Conservation (phyloP, 805 yeast genomes). For the Ogataea methanolica region DNA sequence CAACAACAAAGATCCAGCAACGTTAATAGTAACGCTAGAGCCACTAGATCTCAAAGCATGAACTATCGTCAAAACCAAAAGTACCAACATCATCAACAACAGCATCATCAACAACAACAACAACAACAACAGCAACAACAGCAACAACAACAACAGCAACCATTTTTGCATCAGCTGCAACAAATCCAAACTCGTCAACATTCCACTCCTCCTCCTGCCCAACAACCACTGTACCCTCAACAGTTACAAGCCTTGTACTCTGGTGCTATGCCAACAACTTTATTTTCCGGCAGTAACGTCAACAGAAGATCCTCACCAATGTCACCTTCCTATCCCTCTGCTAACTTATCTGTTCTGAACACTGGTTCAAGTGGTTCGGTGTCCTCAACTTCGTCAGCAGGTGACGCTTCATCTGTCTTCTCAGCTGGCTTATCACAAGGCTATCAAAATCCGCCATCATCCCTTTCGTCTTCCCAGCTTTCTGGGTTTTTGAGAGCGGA, state of each 20-base stretch:
- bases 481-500: neutral
- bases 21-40: neutral
- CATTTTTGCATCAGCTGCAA: neutral
- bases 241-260: neutral
- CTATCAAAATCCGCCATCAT: neutral
- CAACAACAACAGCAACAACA: no score
- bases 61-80: neutral
- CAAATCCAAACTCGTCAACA: neutral
- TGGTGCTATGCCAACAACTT: neutral
- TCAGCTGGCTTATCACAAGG: neutral
- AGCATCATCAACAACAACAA: neutral
- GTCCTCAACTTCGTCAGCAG: constrained; percentile 1
- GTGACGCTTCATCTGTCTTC: neutral
- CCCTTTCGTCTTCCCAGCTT: neutral
- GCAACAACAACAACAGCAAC: neutral
- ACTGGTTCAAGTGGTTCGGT: constrained; percentile 1
- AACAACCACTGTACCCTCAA: neutral
- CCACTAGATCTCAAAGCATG: neutral
- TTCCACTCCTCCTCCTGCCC: neutral
- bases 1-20: neutral
- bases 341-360: neutral
- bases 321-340: neutral
- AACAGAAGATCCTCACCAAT: neutral
- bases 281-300: neutral
- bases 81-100: neutral